Evolutionary conservation across 148 eudicot genomes (phyloP), one percentile per base, ranked within the genome.

Genomic region (Arbutus unedo): DNA sequence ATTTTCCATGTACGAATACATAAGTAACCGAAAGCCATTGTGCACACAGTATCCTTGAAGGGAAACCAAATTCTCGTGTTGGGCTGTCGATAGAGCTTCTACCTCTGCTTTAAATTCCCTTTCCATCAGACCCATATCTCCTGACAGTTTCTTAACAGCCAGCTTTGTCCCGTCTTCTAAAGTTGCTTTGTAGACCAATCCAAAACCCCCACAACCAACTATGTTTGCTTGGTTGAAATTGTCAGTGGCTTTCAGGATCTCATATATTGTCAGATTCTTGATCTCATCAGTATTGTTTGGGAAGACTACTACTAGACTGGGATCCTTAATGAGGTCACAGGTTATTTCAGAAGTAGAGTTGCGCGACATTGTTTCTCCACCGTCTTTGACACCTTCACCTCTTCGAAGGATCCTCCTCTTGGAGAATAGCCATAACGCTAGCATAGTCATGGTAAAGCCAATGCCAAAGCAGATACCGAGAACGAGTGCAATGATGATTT

Each of bases 21-120:
- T 91, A 60, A 95, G 88, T 81, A 95, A 80, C 77, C 96, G 88
- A 80, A 55, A 86, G 13, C 98, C 96, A 53, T 91, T 89, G 84
- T 93, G 98, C 25, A 91, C 89, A 77, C 98, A 93, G 82, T 93
- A 95, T 57, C 98, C 98, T 79, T 92, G 90, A 76, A 95, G 89
- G 49, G 96, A 89, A 80, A 95, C 98, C 78, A 95, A 86, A 85
- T 95, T 92, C 83, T 88, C 83, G 70, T 95, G 98, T 79, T 90
- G 93, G 53, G 98, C 98, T 62, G 92, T 87, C 55, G 98, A 95
- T 80, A 95, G 85, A 83, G 89, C 92, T 87, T 95, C 95, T 19
- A 95, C 96, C 85, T 95, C 98, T 56, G 98, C 98, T 86, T 86
- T 92, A 87, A 95, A 95, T 84, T 95, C 98, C 89, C 98, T 88